phyloP scores from a whole-genome alignment of 768 basidiomycete genomes.

The Ramaria rubella region DNA sequence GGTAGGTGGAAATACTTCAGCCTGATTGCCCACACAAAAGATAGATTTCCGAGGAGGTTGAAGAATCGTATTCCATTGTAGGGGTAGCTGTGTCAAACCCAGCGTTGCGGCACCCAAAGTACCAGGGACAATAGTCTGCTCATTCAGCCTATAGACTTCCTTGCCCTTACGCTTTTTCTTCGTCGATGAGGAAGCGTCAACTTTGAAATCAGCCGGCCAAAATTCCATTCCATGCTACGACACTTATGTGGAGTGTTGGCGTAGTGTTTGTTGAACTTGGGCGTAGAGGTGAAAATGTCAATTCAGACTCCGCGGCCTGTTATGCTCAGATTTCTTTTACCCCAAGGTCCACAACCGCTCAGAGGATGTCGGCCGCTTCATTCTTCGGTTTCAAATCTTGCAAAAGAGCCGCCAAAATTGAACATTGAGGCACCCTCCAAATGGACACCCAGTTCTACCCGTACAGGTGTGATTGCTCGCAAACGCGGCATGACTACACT shows the following conservation, averaged over 20 bases:
- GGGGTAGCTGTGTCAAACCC: constrained; percentile 32
- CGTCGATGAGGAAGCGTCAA: constrained; percentile 13
- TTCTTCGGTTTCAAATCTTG: neutral
- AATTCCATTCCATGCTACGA: constrained; percentile 61
- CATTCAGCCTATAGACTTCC: constrained; percentile 9
- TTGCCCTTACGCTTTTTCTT: constrained; percentile 29
- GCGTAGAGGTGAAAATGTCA: neutral
- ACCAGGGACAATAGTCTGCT: constrained; percentile 41
- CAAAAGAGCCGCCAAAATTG: constrained; percentile 8
- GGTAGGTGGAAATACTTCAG: constrained; percentile 54
- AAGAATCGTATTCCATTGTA: constrained; percentile 40
- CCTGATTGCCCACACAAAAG: constrained; percentile 26
- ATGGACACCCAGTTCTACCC: constrained; percentile 81
- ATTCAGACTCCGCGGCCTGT: constrained; percentile 3
- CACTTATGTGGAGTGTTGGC: neutral
- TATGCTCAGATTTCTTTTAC: neutral
- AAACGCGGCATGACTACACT: constrained; percentile 95
- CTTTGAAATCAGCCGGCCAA: constrained; percentile 55
- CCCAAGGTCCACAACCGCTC: neutral
- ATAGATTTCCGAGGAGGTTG: constrained; percentile 23
- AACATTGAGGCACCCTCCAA: constrained; percentile 32
- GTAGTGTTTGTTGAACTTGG: neutral
- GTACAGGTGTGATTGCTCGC: constrained; percentile 88
- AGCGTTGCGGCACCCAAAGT: constrained; percentile 52
- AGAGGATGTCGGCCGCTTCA: neutral